phyloP scores from a whole-genome alignment of 176 grass and related monocot genomes.

The Raddia distichophylla region DNA sequence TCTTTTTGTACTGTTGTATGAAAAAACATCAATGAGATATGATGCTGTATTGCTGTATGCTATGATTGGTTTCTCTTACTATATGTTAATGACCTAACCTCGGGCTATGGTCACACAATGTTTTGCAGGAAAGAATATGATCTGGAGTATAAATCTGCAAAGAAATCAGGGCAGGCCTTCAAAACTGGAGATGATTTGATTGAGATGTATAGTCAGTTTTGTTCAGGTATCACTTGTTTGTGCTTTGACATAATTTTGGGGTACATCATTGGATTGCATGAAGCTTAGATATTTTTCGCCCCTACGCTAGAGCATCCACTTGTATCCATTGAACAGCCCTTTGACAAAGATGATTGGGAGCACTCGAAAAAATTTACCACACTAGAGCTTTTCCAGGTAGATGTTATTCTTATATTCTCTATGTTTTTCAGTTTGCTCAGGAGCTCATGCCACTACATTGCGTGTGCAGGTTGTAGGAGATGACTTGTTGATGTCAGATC shows the following conservation, averaged over 20 bases:
- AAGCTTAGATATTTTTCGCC: slow-evolving; percentile 25
- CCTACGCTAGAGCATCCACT: too few relatives aligned
- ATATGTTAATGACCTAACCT: slow-evolving; percentile 19
- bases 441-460: slow-evolving; percentile 34
- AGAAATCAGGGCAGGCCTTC: slow-evolving; percentile 73
- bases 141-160: slow-evolving; percentile 74
- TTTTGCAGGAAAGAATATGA: slow-evolving; percentile 91
- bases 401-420: slow-evolving; percentile 30
- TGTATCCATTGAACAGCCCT: slow-evolving; percentile 92
- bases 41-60: neutral
- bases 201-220: slow-evolving; percentile 88
- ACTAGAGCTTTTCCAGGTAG: slow-evolving; percentile 81
- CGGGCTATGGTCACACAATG: slow-evolving; percentile 16
- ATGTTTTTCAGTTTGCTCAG: neutral
- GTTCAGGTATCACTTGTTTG: slow-evolving; percentile 66
- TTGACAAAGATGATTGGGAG: slow-evolving; percentile 99
- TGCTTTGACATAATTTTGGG: slow-evolving; percentile 10
- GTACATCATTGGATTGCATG: slow-evolving; percentile 7
- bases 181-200: slow-evolving; percentile 92
- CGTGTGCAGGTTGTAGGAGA: slow-evolving; percentile 82
- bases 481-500: slow-evolving; percentile 92
- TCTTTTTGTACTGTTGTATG: too few relatives aligned
- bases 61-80: slow-evolving; percentile 33
- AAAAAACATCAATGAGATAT: slow-evolving; percentile 7
- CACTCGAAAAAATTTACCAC: slow-evolving; percentile 86